Evolutionary conservation across 345 rosid species (phyloP).

Genomic region (Arabidopsis suecica): DNA sequence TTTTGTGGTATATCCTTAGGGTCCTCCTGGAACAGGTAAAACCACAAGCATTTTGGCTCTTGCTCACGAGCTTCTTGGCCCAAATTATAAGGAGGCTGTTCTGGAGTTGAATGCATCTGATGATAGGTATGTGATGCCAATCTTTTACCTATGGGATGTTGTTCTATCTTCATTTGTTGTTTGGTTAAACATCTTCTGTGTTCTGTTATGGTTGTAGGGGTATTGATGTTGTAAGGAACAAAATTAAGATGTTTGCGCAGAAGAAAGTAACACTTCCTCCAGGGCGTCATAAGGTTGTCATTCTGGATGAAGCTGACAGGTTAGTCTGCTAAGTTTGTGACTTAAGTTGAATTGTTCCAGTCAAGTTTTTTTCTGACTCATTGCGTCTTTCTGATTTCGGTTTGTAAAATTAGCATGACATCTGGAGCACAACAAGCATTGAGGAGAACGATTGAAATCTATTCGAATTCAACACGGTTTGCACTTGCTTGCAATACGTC

Average conservation of each 20-base stretch:
- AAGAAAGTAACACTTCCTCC: conserved; percentile 93
- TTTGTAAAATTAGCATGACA: conserved; percentile 70
- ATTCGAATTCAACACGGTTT: conserved; percentile 92
- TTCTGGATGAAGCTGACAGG: conserved; percentile 99
- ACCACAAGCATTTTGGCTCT: conserved; percentile 96
- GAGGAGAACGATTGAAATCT: conserved; percentile 96
- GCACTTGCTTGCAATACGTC: conserved; percentile 96
- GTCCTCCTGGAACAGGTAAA: conserved; percentile 99
- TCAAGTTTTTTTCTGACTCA: neutral
- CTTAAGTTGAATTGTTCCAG: neutral
- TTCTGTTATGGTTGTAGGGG: conserved; percentile 58
- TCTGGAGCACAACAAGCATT: conserved; percentile 98
- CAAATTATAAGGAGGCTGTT: conserved; percentile 81
- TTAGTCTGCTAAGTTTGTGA: conserved; percentile 29
- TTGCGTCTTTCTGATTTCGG: neutral
- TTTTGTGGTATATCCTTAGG: conserved; percentile 50
- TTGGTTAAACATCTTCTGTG: neutral
- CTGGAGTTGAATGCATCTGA: conserved; percentile 96
- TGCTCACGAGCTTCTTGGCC: conserved; percentile 94
- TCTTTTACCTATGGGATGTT: conserved; percentile 5
- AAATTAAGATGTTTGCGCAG: conserved; percentile 98
- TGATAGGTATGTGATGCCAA: conserved; percentile 63
- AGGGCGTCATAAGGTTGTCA: conserved; percentile 86
- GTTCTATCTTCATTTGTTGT: conserved; percentile 1
- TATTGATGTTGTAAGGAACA: conserved; percentile 93